Evolutionary conservation across 2,329 filamentous ascomycete genomes (phyloP).

Genomic region (Cercospora zeae-maydis): DNA sequence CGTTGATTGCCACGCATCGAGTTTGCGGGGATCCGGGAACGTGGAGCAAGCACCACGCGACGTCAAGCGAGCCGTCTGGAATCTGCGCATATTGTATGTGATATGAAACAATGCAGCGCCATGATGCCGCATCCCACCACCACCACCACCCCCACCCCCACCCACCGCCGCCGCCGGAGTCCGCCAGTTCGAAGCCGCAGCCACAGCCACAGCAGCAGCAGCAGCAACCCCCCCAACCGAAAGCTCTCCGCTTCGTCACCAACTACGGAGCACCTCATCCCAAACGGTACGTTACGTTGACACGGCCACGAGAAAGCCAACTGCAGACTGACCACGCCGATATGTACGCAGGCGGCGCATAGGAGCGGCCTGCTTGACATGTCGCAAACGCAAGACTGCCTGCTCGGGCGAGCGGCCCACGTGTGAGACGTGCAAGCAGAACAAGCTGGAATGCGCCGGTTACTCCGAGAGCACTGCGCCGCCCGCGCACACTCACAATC

Average conservation of each 20-base stretch:
- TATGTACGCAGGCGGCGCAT: constrained; percentile 63
- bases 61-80: constrained; percentile 5
- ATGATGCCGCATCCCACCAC: constrained; percentile 9
- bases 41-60: background rate
- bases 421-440: constrained; percentile 48
- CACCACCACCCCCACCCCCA: constrained; percentile 7
- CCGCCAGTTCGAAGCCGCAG: background rate
- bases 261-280: constrained; percentile 77
- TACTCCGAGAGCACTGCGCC: constrained; percentile 39
- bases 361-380: constrained; percentile 62
- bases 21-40: constrained; percentile 13
- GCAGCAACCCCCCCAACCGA: constrained; percentile 19
- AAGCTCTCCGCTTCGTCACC: constrained; percentile 65
- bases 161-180: constrained; percentile 1
- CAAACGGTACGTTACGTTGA: constrained; percentile 51
- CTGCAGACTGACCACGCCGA: background rate
- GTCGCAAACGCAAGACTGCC: constrained; percentile 49
- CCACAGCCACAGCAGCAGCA: background rate
- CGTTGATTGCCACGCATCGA: constrained; percentile 1
- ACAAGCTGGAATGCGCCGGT: constrained; percentile 48
- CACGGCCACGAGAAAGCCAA: background rate
- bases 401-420: constrained; percentile 45
- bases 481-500: too few species aligned
- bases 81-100: background rate
- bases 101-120: constrained; percentile 23